Percentiles rank a stretch among this genome's conserved stretches.
Conservation (phyloP, 257 asterid species). For the Fraxinus quadrangulata region DNA sequence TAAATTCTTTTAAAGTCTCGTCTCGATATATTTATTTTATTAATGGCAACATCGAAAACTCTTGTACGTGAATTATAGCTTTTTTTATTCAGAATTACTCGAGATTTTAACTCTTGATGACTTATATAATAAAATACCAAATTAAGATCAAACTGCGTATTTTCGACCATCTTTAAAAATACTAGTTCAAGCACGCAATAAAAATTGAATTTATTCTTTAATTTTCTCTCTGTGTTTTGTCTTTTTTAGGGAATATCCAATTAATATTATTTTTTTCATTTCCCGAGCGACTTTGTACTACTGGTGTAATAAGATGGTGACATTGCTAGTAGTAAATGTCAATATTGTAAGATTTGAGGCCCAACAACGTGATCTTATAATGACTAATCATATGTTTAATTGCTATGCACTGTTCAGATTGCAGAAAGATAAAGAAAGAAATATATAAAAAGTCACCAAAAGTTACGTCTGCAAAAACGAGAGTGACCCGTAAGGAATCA, state of each 20-base stretch:
- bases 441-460: slow-evolving; percentile 41
- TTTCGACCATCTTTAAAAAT: no score
- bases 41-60: neutral
- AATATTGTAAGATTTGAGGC: neutral
- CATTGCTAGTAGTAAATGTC: neutral
- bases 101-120: no score
- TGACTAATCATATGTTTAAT: slow-evolving; percentile 56
- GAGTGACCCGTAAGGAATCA: slow-evolving; percentile 47
- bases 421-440: slow-evolving; percentile 28
- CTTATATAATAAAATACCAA: no score
- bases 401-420: slow-evolving; percentile 40
- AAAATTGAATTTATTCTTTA: neutral
- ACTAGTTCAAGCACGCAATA: neutral
- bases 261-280: neutral
- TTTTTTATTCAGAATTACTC: no score
- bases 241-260: neutral
- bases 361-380: slow-evolving; percentile 29
- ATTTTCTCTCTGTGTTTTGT: neutral
- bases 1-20: no score
- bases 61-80: neutral
- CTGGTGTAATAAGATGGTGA: neutral
- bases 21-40: neutral
- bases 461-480: slow-evolving; percentile 39
- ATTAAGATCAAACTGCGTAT: no score
- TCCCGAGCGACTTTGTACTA: neutral